These are phyloP conservation scores for Strobilomyces dryophilus DNA, from an alignment of 768 basidiomycete species.

Conservation along the genomic window DNA sequence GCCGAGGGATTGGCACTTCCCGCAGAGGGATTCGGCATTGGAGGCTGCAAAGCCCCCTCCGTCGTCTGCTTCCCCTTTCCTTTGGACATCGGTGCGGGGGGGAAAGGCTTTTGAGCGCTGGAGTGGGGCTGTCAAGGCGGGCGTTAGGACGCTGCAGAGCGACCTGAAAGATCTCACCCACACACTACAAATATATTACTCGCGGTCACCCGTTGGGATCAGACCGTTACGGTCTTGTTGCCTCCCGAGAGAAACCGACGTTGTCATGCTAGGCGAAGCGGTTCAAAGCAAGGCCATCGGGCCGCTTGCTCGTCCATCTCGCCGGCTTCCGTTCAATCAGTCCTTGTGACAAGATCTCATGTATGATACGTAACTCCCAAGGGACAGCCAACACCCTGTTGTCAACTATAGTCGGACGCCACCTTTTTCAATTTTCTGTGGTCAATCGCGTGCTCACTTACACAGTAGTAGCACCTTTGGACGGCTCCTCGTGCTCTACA, in stretches of 20 bases:
- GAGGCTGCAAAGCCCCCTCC: constrained; percentile 25
- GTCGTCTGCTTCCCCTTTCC: constrained; percentile 27
- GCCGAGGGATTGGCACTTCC: constrained; percentile 73
- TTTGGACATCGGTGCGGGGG: constrained; percentile 21
- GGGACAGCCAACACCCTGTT: not conserved
- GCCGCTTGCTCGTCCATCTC: not conserved
- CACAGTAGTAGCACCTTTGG: too few species aligned
- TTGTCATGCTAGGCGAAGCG: not conserved
- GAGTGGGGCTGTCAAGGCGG: not conserved
- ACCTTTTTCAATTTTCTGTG: too few species aligned
- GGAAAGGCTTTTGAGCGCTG: constrained; percentile 6
- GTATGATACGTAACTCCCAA: not conserved
- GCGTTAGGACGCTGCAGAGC: constrained; percentile 6
- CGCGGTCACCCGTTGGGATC: not conserved
- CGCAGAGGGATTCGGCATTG: constrained; percentile 50
- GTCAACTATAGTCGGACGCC: not conserved
- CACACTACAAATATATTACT: constrained; percentile 5
- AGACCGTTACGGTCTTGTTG: constrained; percentile 1
- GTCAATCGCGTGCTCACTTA: too few species aligned
- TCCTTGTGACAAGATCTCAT: not conserved
- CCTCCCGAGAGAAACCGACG: constrained; percentile 8
- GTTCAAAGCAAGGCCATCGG: not conserved
- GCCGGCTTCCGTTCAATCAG: not conserved
- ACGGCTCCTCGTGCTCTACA: too few species aligned
- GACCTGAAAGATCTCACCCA: not conserved